phyloP scores from a whole-genome alignment of 1,284 basidiomycete genomes.

The Cryptococcus sp. region DNA sequence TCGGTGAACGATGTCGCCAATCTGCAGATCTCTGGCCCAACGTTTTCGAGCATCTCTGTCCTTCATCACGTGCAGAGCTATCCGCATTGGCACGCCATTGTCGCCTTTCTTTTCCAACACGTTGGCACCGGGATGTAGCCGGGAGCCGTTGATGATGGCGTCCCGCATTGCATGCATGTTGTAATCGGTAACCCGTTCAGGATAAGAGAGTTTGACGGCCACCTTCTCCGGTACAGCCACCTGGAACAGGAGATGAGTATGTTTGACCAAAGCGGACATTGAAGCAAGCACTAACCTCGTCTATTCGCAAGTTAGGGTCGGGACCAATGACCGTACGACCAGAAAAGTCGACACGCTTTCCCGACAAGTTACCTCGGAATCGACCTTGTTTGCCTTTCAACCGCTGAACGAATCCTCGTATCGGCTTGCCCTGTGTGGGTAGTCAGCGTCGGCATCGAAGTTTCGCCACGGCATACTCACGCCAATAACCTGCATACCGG shows the following conservation, averaged over 20 bases:
- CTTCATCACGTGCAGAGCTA: slow-evolving; percentile 43
- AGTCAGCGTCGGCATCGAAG: not conserved
- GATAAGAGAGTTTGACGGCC: slow-evolving; percentile 94
- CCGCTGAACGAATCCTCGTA: slow-evolving; percentile 95
- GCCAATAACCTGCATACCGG: slow-evolving; percentile 79
- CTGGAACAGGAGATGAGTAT: slow-evolving; percentile 23
- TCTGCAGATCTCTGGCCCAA: slow-evolving; percentile 45
- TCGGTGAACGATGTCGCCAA: slow-evolving; percentile 53
- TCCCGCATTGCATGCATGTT: slow-evolving; percentile 79
- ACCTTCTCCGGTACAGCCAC: slow-evolving; percentile 96
- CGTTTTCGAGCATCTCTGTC: slow-evolving; percentile 40
- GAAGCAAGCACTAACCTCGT: slow-evolving; percentile 62
- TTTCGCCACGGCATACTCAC: slow-evolving; percentile 29
- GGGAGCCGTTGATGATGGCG: slow-evolving; percentile 86
- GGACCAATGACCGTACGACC: slow-evolving; percentile 98
- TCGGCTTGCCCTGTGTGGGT: slow-evolving; percentile 73
- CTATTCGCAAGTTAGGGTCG: slow-evolving; percentile 96
- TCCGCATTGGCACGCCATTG: slow-evolving; percentile 24
- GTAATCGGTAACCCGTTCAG: slow-evolving; percentile 89
- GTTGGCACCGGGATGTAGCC: slow-evolving; percentile 94
- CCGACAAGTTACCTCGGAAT: slow-evolving; percentile 96
- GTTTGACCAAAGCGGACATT: too few relatives aligned
- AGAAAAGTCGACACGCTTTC: slow-evolving; percentile 99
- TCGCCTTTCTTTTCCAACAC: slow-evolving; percentile 70
- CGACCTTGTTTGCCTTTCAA: slow-evolving; percentile 99